These are phyloP conservation scores for Botrytis fabae DNA, from an alignment of 2,329 filamentous ascomycete species.

Conservation along the genomic window DNA sequence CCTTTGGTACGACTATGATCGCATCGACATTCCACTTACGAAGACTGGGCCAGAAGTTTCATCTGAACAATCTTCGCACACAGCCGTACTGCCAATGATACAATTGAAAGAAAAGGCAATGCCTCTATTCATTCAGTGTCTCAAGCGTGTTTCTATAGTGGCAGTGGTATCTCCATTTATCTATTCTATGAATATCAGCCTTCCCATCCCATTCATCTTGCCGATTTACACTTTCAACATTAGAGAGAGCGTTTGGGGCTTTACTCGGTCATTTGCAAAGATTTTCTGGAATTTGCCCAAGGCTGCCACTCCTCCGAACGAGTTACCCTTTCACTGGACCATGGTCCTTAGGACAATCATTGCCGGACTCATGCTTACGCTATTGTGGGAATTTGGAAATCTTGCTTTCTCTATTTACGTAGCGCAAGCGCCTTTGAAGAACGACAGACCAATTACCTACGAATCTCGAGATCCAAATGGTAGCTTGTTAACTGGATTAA, in stretches of 20 bases:
- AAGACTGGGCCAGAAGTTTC: conserved; percentile 40
- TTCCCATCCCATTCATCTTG: conserved; percentile 41
- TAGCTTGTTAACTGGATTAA: conserved; percentile 80
- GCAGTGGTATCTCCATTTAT: conserved; percentile 45
- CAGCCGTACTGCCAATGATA: conserved; percentile 41
- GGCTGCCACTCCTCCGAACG: conserved; percentile 62
- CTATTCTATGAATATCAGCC: conserved; percentile 44
- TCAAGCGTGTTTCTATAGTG: conserved; percentile 43
- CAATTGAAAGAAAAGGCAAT: conserved; percentile 43
- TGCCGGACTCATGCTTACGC: conserved; percentile 65
- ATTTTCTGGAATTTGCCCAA: conserved; percentile 75
- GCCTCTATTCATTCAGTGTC: conserved; percentile 39
- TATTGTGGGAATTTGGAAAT: conserved; percentile 78
- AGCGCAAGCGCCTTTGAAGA: conserved; percentile 78
- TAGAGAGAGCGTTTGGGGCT: conserved; percentile 65
- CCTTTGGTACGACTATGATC: conserved; percentile 72
- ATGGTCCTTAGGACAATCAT: conserved; percentile 57
- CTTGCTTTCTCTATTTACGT: conserved; percentile 78
- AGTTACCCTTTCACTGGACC: conserved; percentile 57
- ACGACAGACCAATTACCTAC: conserved; percentile 76
- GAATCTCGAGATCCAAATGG: conserved; percentile 91
- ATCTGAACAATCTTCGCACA: conserved; percentile 43
- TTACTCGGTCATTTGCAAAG: conserved; percentile 68
- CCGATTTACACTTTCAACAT: conserved; percentile 62
- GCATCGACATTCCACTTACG: conserved; percentile 46